Conservation (phyloP, 257 asterid genomes). For the Penstemon newberryi region DNA sequence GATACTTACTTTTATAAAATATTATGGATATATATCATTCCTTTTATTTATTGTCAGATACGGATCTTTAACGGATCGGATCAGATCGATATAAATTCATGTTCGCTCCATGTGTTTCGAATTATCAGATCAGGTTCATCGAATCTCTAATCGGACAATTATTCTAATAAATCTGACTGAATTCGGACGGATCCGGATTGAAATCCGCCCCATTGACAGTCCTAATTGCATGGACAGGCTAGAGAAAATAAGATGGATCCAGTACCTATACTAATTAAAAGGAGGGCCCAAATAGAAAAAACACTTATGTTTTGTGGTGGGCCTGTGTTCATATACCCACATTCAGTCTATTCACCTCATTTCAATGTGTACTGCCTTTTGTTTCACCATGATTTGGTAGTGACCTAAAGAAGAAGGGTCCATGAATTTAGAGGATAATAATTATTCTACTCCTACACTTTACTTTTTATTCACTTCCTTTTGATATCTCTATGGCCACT, state of each 20-base stretch:
- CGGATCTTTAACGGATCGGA: no score
- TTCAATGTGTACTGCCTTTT: neutral
- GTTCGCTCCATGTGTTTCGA: neutral
- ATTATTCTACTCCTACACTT: constrained; percentile 24
- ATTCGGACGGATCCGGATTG: no score
- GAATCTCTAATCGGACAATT: no score
- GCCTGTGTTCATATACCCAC: neutral
- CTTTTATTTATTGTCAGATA: no score
- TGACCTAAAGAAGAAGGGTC: constrained; percentile 38
- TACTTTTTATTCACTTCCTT: constrained; percentile 22
- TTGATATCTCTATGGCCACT: constrained; percentile 27
- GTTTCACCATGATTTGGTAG: constrained; percentile 27
- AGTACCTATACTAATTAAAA: neutral
- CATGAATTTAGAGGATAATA: constrained; percentile 36
- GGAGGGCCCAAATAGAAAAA: neutral
- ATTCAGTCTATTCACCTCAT: neutral
- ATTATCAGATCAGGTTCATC: no score
- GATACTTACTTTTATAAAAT: no score
- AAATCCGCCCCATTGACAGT: neutral
- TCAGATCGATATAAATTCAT: no score
- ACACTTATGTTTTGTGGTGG: neutral
- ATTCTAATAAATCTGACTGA: no score
- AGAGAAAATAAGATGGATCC: neutral
- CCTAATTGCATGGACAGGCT: neutral
- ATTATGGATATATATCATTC: no score